Conservation (phyloP, 2,329 filamentous ascomycete species). For the Phaeoacremonium minimum region DNA sequence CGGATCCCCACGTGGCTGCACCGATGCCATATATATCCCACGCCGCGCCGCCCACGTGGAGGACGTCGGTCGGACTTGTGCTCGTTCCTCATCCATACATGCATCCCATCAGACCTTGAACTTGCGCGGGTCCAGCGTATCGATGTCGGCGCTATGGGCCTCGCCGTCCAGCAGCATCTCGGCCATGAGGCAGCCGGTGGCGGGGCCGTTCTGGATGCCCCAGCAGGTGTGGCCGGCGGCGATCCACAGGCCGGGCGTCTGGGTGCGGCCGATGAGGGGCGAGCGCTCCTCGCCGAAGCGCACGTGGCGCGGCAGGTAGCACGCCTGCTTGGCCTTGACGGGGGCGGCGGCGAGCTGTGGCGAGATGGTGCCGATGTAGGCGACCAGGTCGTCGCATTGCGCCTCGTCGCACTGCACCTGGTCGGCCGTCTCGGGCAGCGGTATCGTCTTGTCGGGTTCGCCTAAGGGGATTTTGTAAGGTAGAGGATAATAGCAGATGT, state of each 20-base stretch:
- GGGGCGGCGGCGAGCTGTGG: constrained; percentile 63
- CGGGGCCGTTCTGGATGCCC: constrained; percentile 96
- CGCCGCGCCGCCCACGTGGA: no score
- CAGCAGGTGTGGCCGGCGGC: constrained; percentile 94
- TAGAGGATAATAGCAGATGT: neutral
- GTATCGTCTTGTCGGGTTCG: constrained; percentile 72
- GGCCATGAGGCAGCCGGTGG: constrained; percentile 75
- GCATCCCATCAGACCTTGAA: constrained; percentile 42
- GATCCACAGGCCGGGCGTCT: constrained; percentile 69
- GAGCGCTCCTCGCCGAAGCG: constrained; percentile 55
- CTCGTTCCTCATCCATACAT: neutral
- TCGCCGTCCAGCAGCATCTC: constrained; percentile 73
- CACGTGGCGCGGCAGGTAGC: constrained; percentile 81
- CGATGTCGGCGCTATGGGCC: constrained; percentile 63
- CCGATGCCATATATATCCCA: no score
- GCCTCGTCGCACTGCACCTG: constrained; percentile 70
- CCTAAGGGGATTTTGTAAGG: no score
- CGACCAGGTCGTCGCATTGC: constrained; percentile 80
- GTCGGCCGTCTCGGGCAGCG: constrained; percentile 72
- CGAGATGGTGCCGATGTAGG: constrained; percentile 67
- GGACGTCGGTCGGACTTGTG: no score
- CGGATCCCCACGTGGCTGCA: no score
- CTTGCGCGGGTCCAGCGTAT: constrained; percentile 62
- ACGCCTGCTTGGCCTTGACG: constrained; percentile 77
- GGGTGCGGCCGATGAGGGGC: constrained; percentile 74